Percentiles rank a stretch among this genome's conserved stretches.
These are phyloP conservation scores for Neostapfia colusana DNA, from an alignment of 176 grass and related monocot genomes.

Conservation along the genomic window DNA sequence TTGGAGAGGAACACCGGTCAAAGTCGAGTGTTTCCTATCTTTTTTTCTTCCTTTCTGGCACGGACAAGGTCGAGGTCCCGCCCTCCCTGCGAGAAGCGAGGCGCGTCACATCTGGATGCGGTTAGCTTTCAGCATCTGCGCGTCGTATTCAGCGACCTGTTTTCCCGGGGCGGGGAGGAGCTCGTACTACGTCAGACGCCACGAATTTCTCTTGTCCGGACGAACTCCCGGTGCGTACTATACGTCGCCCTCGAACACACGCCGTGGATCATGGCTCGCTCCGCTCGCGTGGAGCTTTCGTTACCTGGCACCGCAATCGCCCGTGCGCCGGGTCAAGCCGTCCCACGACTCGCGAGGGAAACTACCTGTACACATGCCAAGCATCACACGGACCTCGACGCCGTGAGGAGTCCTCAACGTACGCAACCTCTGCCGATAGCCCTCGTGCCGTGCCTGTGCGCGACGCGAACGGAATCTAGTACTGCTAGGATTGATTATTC, in stretches of 20 bases:
- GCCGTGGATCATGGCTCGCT: background rate
- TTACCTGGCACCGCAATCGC: background rate
- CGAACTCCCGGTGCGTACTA: too few species aligned
- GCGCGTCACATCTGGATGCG: background rate
- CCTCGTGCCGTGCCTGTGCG: too few species aligned
- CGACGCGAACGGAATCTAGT: background rate
- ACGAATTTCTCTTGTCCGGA: too few species aligned
- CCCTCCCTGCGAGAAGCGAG: background rate
- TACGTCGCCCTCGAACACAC: background rate
- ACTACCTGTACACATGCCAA: too few species aligned
- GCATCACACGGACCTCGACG: background rate
- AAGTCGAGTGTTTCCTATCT: too few species aligned
- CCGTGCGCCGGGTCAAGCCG: constrained; percentile 15
- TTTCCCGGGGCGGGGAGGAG: background rate
- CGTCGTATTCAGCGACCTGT: background rate
- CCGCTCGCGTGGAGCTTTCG: background rate
- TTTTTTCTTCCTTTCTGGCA: background rate
- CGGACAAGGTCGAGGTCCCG: background rate
- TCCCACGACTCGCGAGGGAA: background rate
- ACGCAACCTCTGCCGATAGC: too few species aligned
- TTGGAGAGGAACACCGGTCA: too few species aligned
- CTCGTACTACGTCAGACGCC: background rate
- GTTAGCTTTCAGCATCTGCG: background rate
- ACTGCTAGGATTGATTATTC: background rate
- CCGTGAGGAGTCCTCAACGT: too few species aligned